These are phyloP conservation scores for Alternaria incomplexa DNA, from an alignment of 2,329 filamentous ascomycete species.

Conservation along the genomic window DNA sequence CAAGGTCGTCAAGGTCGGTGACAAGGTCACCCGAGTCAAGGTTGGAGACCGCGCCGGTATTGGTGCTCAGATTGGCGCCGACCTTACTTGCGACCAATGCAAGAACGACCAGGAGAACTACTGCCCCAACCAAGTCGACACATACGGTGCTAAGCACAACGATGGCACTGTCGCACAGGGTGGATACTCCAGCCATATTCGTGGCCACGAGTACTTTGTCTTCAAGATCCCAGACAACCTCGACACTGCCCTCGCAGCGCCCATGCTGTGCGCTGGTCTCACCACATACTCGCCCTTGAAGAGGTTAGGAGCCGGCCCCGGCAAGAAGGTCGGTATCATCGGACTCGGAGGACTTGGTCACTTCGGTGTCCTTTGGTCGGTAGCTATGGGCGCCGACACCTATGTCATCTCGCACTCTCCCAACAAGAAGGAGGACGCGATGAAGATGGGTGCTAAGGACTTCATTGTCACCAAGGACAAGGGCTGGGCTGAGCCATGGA, in stretches of 20 bases:
- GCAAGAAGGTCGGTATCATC: constrained; percentile 79
- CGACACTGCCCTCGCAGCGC: constrained; percentile 66
- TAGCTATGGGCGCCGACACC: constrained; percentile 65
- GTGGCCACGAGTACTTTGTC: constrained; percentile 77
- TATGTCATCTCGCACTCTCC: constrained; percentile 67
- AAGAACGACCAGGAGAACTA: constrained; percentile 61
- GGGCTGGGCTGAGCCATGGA: constrained; percentile 63
- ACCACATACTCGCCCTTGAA: constrained; percentile 81
- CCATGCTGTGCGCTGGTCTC: constrained; percentile 84
- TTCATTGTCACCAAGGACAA: constrained; percentile 65
- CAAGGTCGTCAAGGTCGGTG: constrained; percentile 57
- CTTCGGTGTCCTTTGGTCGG: constrained; percentile 57
- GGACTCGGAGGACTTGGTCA: constrained; percentile 65
- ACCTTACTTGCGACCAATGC: constrained; percentile 59
- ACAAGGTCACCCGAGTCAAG: constrained; percentile 58
- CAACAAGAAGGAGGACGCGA: constrained; percentile 65
- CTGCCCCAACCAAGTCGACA: constrained; percentile 58
- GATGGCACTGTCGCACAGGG: constrained; percentile 70
- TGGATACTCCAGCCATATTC: constrained; percentile 71
- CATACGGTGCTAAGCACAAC: constrained; percentile 57
- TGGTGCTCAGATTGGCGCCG: constrained; percentile 58
- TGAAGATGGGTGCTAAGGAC: constrained; percentile 65
- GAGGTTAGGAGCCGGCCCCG: constrained; percentile 75
- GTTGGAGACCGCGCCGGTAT: constrained; percentile 56
- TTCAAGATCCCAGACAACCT: constrained; percentile 80